Base-by-base conservation (phyloP, 2,329 filamentous ascomycete species). In the Fusarium proliferatum region DNA sequence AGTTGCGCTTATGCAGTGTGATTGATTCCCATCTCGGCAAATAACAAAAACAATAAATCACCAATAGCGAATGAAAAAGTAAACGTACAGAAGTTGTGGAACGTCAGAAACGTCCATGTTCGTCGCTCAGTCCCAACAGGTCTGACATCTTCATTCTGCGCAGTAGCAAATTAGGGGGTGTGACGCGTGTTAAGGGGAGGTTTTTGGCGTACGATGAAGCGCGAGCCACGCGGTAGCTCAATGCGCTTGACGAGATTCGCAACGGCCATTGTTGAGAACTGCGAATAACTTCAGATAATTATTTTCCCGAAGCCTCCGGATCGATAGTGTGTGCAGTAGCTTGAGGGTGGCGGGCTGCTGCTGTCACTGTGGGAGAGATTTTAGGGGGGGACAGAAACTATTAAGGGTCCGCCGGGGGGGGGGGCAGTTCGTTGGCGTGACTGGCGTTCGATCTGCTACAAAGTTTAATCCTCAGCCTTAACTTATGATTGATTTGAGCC, bases 111-210 rank as follows among this genome's bases (percentile, higher is more conserved):
- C 8, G 78, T 81, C 85, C 84, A 87, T 9, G 83, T 86, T 21
- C 84, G 80, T 48, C 84, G 79, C 48, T 74, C 81, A 3, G 80
- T 75, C 65, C 85, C 84, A 34, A 86, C 82, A 15, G 86, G 86
- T 6, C 85, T 84, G 63, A 88, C 85, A 73, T 88, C 86, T 69
- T 88, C 82, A 74, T 88, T 88, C 82, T 84, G 45, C 21, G 26
- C 19, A 12, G 39, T 11, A 12, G 11, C 11, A 23, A 19, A 52
- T 73, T 59, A 64, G 59, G 59, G 59, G 9, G 41, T n/a, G 52
- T 28, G 53, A 58, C 62, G 59, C 58, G 57, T 30, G 13, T 3
- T n/a, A 30, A 41, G 16, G 17, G 19, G 26, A 16, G 10, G 30
- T 7, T 21, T 6, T 43, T 28, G 61, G 61, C 79, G 53, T 71